A percentile compares a stretch with the other conserved stretches of the same genome.
Conservation (phyloP, 306 rosid genomes). For the Herpetospermum pedunculosum region DNA sequence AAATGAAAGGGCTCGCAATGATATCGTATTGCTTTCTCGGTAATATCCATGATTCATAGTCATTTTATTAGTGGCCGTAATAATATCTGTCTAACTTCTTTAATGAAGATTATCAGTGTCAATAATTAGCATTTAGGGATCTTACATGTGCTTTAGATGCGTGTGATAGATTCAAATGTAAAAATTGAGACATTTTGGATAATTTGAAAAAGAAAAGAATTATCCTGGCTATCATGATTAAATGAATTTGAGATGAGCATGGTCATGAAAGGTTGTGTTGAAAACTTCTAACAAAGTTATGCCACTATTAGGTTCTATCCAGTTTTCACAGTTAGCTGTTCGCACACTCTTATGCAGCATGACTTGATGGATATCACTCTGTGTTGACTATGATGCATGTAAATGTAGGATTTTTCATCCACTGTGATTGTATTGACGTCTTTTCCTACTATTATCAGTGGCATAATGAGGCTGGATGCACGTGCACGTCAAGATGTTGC, state of each 20-base stretch:
- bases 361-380: not conserved
- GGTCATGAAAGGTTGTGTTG: not conserved
- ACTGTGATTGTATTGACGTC: not conserved
- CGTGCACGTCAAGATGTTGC: conserved; percentile 86
- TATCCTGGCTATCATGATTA: not conserved
- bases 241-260: not conserved
- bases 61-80: not conserved
- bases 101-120: not conserved
- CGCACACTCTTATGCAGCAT: not conserved
- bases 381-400: not conserved
- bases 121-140: not conserved
- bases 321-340: not conserved
- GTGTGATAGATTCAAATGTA: not conserved
- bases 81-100: not conserved
- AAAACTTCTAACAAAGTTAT: not conserved
- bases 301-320: not conserved
- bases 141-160: not conserved
- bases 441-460: conserved; percentile 35
- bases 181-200: not conserved
- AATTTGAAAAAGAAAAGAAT: not conserved
- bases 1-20: conserved; percentile 67
- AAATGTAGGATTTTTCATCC: conserved; percentile 15
- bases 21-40: conserved; percentile 74
- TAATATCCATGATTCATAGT: conserved; percentile 19
- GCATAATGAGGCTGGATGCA: conserved; percentile 83